These are phyloP conservation scores for Lanmaoa pseudosensibilis DNA, from an alignment of 768 basidiomycete species.

Conservation along the genomic window DNA sequence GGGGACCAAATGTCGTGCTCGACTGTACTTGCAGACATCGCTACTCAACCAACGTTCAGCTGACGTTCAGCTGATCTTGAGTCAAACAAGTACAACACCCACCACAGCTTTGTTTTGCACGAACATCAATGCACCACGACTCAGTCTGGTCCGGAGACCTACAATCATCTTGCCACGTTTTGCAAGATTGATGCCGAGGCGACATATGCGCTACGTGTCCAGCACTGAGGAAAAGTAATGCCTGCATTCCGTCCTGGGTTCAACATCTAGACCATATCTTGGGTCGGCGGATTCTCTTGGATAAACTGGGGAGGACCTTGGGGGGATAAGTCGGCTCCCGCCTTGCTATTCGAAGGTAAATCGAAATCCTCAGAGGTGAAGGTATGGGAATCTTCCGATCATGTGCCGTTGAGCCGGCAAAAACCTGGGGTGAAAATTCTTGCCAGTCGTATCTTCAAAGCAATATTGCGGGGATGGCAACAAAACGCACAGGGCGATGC, in stretches of 20 bases:
- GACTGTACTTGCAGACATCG: background rate
- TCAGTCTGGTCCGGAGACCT: too few species aligned
- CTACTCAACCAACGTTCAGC: background rate
- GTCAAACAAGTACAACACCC: too few species aligned
- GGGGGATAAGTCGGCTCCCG: background rate
- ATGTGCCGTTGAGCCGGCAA: background rate
- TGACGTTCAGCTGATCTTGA: background rate
- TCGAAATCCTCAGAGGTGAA: background rate
- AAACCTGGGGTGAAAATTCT: background rate
- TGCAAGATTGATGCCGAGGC: background rate
- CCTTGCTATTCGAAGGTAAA: background rate
- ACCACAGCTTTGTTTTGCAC: too few species aligned
- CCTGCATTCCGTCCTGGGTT: background rate
- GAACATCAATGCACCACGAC: too few species aligned
- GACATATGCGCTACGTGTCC: background rate
- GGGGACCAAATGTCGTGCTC: background rate
- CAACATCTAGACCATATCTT: too few species aligned
- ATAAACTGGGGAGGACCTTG: too few species aligned
- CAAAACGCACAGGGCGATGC: too few species aligned
- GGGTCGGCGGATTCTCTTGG: background rate
- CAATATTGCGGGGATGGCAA: too few species aligned
- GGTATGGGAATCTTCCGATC: background rate
- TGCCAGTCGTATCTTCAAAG: too few species aligned
- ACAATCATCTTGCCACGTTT: too few species aligned
- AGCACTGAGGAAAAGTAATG: too few species aligned